phyloP scores from a whole-genome alignment of 192 early-diverging fungal species.

The Pilobolus umbonatus region DNA sequence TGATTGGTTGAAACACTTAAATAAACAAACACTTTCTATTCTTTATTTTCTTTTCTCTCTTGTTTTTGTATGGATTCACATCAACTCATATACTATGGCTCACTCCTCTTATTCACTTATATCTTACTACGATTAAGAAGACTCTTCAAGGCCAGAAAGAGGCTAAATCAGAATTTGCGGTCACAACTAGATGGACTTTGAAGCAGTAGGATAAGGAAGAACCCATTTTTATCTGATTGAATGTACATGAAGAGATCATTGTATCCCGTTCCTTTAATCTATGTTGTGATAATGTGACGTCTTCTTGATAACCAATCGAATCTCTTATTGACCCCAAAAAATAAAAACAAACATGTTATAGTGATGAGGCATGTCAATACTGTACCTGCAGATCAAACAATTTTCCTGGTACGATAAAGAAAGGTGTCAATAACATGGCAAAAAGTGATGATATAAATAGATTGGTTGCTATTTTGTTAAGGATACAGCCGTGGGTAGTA shows the following conservation, averaged over 20 bases:
- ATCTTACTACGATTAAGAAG: background rate
- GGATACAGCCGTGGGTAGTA: conserved; percentile 32
- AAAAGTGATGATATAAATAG: background rate
- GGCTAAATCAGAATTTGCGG: background rate
- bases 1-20: too few species aligned
- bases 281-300: background rate
- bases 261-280: too few species aligned
- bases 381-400: conserved; percentile 23
- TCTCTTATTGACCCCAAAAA: conserved; percentile 20
- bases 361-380: background rate
- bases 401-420: conserved; percentile 17
- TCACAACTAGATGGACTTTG: background rate
- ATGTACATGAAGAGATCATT: background rate
- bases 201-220: background rate
- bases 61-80: background rate
- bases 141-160: background rate
- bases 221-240: background rate
- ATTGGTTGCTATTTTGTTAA: conserved; percentile 41
- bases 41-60: too few species aligned
- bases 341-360: conserved; percentile 30
- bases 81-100: background rate
- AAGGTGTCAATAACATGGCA: background rate
- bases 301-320: conserved; percentile 15
- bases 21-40: too few species aligned
- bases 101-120: background rate